Base-by-base conservation (phyloP, 441 rosid genomes). In the Adansonia grandidieri region DNA sequence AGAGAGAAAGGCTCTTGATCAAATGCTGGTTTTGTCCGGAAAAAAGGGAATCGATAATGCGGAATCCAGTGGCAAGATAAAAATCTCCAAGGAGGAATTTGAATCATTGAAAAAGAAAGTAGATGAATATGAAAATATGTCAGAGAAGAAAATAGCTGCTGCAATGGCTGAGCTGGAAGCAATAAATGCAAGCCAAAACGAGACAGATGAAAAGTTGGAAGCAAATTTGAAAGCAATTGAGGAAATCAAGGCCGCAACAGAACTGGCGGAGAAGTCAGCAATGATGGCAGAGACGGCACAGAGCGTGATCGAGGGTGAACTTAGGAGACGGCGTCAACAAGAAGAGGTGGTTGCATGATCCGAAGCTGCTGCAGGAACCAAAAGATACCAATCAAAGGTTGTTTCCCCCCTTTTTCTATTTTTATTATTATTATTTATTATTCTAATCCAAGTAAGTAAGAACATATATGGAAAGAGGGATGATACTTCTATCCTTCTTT, bases 221-320 rank as follows among this genome's bases (percentile, higher is more conserved):
- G 93, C 86, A 5, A 86, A 74, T 51, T 67, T 88, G 77, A 85
- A 85, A 79, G 90, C 91, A 4, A 80, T 89, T 1, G 88, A 88
- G 82, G 96, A 93, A 84, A 89, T 93, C 74, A 83, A 91, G 47
- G 82, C 84, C 13, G 97, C 94, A 6, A 93, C 90, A 1, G 94
- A 88, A 1, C 45, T 87, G 65, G 99, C 98, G 53, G 77, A 91
- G 83, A 91, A 83, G 83, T 87, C 95, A 28, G 91, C 92, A 19
- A 89, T 90, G 67, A 81, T 80, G 74, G 93, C 98, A 11, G 92
- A 89, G 76, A 88, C 95, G 0, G 96, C 96, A 6, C 87, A 89
- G 80, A 85, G 24, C n/a, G 85, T 82, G 40, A 84, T 95, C 10
- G 90, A 92, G 60, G 86, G 78, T 19, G 97, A 95, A 77, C 93